Evolutionary conservation across 2,329 filamentous ascomycete genomes (phyloP), one percentile per base, ranked within the genome.

Genomic region (Penicillium olsonii): DNA sequence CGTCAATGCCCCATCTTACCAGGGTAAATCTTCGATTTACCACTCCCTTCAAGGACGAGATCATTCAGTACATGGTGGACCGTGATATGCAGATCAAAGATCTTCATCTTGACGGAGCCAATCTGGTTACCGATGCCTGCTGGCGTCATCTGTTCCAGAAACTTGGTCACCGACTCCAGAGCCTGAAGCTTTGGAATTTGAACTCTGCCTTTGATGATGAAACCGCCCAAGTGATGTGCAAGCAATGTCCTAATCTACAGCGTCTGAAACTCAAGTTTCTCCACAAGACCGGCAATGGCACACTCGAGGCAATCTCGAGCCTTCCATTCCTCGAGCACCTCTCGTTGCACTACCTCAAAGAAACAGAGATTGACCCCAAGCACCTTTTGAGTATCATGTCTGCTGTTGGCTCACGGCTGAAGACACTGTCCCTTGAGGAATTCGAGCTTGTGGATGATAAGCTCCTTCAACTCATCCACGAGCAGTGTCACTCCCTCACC

Each of bases 21-120:
- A 80, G 80, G 37, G 78, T 96, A 48, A 87, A 90, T 56, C 75
- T 95, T 10, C 84, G 87, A 41, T 92, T 92, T 62, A 90, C 87
- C n/a, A 88, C 94, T 42, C 92, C 96, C 65, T 87, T 96, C 77
- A 96, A 95, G 70, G 88, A 96, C 62, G 78, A 79, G 33, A 87
- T 91, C 35, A 80, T 96, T 69, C 83, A 90, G 44, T 96, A 92
- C 67, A 81, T 96, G 63, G 76, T 89, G 17, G 84, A 84, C 47
- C 87, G 89, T 40, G 80, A 87, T 42, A 81, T 84, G 42, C 71
- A 80, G 8, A 76, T 96, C n/a, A 81, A 84, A 52, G 79, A 84
- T 48, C 77, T 97, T 37, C 88, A 90, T 55, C 78, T 97, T 0
- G 87, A 94, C 55, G 89, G 90, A 10, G 84, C 90, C 9, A 97